Conservation (phyloP, 345 rosid species). For the Lumnitzera racemosa region DNA sequence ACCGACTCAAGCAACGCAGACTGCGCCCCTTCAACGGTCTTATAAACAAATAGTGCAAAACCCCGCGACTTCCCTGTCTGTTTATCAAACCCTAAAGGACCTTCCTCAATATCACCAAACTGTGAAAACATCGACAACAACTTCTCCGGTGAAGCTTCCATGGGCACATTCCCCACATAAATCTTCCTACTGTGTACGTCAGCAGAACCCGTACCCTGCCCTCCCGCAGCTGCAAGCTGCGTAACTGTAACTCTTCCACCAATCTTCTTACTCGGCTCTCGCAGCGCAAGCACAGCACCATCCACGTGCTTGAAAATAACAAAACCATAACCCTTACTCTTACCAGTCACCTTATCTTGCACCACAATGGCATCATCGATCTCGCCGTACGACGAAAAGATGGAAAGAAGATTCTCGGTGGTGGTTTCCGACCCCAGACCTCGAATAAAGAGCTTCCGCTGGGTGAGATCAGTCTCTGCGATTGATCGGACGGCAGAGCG, state of each 20-base stretch:
- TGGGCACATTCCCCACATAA: slow-evolving; percentile 69
- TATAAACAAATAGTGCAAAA: slow-evolving; percentile 34
- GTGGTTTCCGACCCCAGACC: slow-evolving; percentile 91
- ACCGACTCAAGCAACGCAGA: slow-evolving; percentile 28
- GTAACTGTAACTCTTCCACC: slow-evolving; percentile 72
- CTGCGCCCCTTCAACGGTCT: slow-evolving; percentile 33
- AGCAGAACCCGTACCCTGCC: slow-evolving; percentile 21
- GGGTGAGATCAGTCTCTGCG: slow-evolving; percentile 61
- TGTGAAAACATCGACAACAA: slow-evolving; percentile 41
- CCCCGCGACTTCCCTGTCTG: slow-evolving; percentile 33
- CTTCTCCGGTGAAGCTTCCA: slow-evolving; percentile 67
- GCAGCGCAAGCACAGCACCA: slow-evolving; percentile 62
- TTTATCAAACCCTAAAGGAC: slow-evolving; percentile 42
- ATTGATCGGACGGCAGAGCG: slow-evolving; percentile 41
- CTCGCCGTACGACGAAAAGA: slow-evolving; percentile 62
- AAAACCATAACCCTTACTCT: slow-evolving; percentile 81
- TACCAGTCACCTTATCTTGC: slow-evolving; percentile 60
- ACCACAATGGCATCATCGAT: slow-evolving; percentile 75
- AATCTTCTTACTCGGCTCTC: slow-evolving; percentile 80
- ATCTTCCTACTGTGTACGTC: slow-evolving; percentile 73
- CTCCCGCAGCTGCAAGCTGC: slow-evolving; percentile 76
- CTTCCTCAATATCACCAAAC: slow-evolving; percentile 81
- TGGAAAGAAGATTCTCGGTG: slow-evolving; percentile 49
- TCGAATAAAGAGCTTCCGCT: slow-evolving; percentile 75
- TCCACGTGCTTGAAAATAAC: slow-evolving; percentile 61